Evolutionary conservation across 2,329 filamentous ascomycete genomes (phyloP), one percentile per base, ranked within the genome.

Genomic region (Zarea fungicola): DNA sequence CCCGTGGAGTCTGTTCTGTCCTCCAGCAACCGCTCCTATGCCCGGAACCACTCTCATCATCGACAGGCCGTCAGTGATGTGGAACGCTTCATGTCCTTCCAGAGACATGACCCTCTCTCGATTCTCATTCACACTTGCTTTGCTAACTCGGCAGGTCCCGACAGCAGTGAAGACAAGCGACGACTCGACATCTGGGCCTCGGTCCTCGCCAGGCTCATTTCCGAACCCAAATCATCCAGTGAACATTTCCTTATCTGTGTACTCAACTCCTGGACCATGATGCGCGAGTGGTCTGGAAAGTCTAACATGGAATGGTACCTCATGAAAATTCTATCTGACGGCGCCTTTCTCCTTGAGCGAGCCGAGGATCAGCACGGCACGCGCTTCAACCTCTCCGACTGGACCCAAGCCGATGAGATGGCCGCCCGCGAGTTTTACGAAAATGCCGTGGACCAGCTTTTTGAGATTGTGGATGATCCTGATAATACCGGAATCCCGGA

Each of bases 271-370:
- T 97, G 90, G 87, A 84, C 88, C 44, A 77, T 83, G 49, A 87
- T 91, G 77, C 83, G 88, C 54, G 85, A 91, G 65, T 97, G 92
- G 91, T 87, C 89, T 34, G 89, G 89, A 50, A 90, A 86, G 60
- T 81, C 85, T 56, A 93, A 90, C 55, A 83, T 99, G 75, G 91
- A 96, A 69, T 87, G 89, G 69, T 97, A 92, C 65, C 79, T 99
- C 11, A 93, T 96, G 87, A 88, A 93, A 63, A 89, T 95, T 52
- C 79, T 99, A 26, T 89, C 96, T 67, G 87, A 95, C 59, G 93
- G 93, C 56, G 86, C 90, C 32, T 96, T 96, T 62, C 75, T 97
- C 50, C 75, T 96, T 58, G 90, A 96, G 61, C 84, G 87, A 61
- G 84, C 88, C 60, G 87, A 91, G 65, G 86, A 90, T 61, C 85